Evolutionary conservation across 2,329 filamentous ascomycete species (phyloP).

Genomic region (Cryoendolithus antarcticus): DNA sequence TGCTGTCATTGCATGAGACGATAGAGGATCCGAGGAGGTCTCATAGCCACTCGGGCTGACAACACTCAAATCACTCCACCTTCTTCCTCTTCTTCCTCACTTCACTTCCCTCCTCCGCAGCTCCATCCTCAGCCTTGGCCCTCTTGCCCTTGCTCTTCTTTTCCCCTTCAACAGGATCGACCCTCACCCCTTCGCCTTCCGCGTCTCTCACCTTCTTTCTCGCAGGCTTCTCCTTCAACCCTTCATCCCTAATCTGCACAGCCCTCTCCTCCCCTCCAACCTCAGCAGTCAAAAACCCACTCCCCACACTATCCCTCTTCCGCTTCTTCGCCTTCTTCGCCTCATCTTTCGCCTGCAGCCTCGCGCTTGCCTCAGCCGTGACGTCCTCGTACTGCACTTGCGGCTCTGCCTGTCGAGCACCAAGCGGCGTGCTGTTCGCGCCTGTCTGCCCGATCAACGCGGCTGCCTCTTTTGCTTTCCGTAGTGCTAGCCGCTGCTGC

Average conservation of each 20-base stretch:
- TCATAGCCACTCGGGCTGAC: no score
- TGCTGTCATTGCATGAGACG: no score
- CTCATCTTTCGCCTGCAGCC: constrained; percentile 20
- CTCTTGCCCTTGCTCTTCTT: constrained; percentile 2
- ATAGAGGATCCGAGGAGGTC: no score
- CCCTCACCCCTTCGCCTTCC: constrained; percentile 3
- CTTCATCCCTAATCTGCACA: background rate
- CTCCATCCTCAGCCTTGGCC: background rate
- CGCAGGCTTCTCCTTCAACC: constrained; percentile 5
- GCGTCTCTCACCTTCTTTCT: constrained; percentile 9
- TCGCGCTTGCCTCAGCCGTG: constrained; percentile 18
- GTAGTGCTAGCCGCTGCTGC: background rate
- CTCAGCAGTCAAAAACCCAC: constrained; percentile 8
- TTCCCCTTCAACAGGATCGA: background rate
- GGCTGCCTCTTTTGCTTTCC: constrained; percentile 1
- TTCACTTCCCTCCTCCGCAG: background rate
- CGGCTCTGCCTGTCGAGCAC: background rate
- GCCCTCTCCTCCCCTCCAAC: constrained; percentile 15
- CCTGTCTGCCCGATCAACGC: background rate
- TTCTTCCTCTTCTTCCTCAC: constrained; percentile 1
- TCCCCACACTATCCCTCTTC: constrained; percentile 22
- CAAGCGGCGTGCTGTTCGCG: background rate
- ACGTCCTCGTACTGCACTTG: constrained; percentile 19
- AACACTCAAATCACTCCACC: background rate
- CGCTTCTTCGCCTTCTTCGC: constrained; percentile 21